Evolutionary conservation across 139 green algal species (phyloP).

Genomic region (Chlorella vulgaris): DNA sequence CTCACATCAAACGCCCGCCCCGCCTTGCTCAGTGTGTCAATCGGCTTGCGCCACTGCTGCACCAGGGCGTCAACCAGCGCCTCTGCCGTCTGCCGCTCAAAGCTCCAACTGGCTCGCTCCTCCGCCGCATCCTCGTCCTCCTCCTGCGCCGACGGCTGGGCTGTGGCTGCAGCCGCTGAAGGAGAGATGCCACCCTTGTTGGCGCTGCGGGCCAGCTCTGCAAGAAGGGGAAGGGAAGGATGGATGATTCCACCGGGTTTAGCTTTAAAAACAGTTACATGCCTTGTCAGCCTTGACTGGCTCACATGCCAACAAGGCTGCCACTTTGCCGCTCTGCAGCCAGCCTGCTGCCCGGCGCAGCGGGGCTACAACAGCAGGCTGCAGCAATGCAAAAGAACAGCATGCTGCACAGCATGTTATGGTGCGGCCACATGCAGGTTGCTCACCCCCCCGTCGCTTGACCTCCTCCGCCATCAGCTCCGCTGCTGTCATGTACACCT

Average conservation of each 20-base stretch:
- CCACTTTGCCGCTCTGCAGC: too few species aligned
- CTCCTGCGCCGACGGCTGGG: conserved; percentile 11
- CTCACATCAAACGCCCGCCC: conserved; percentile 76
- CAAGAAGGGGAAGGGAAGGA: background rate
- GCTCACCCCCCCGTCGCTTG: conserved; percentile 39
- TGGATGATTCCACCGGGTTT: background rate
- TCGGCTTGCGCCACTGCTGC: conserved; percentile 63
- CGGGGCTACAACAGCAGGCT: background rate
- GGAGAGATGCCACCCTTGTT: background rate
- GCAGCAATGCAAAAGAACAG: too few species aligned
- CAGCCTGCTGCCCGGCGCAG: too few species aligned
- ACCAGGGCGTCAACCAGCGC: conserved; percentile 55
- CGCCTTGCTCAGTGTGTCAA: conserved; percentile 68
- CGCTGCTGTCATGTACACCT: conserved; percentile 61
- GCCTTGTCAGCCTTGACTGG: too few species aligned
- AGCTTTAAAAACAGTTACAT: background rate
- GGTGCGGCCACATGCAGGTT: background rate
- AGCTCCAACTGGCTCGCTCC: conserved; percentile 43
- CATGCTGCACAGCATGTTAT: too few species aligned
- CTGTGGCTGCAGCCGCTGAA: background rate
- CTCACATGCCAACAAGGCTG: too few species aligned
- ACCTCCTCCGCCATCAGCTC: conserved; percentile 70
- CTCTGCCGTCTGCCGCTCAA: conserved; percentile 57
- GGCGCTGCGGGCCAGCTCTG: conserved; percentile 18
- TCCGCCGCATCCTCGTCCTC: conserved; percentile 48